Evolutionary conservation across 2,329 filamentous ascomycete species (phyloP), one percentile per base, ranked within the genome.

Genomic region (Cladophialophora bantiana): DNA sequence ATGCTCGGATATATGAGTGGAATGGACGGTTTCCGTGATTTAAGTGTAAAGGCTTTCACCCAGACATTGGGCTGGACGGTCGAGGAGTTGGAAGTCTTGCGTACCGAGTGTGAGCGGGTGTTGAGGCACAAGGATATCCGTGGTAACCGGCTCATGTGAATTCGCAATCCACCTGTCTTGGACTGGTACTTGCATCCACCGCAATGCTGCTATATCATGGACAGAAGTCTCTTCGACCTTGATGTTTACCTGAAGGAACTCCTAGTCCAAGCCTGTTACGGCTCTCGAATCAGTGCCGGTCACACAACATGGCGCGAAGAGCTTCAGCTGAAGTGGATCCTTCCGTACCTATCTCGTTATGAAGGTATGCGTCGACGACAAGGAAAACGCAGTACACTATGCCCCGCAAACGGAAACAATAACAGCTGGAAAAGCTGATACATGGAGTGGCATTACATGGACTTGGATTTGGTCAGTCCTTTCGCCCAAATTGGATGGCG

Each of bases 41-140:
- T 74, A 53, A 70, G 70, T 15, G 61, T 73, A 4, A 74, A 72
- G 2, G 42, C 74, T 26, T 75, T 76, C 65, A 73, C 71, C 4
- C 67, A 74, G 2, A 48, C 73, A 40, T 59, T 77, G 42, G 74
- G 72, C 34, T 76, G 75, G 73, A 70, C 63, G 2, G 42, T 61
- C 13, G 65, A 72, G 10, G 73, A 75, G 45, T 62, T 74, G 52
- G 69, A 73, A 31, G 48, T 71, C 36, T 59, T 75, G 31, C 66
- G 73, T n/a, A 68, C 67, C 18, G 53, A 68, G 31, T 68, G 69
- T 38, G 65, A 69, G 36, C 54, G 63, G 38, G 74, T 74, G 42
- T 52, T 75, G 13, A 66, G 58, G 35, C 65, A 69, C 42, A 65
- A 59, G 15, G 63, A 52, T 1, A 70, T 71, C 58, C 69, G 70